A percentile compares a stretch with the other conserved stretches of the same genome.
Conservation (phyloP, 2,329 filamentous ascomycete species). For the Xenoacremonium recifei region DNA sequence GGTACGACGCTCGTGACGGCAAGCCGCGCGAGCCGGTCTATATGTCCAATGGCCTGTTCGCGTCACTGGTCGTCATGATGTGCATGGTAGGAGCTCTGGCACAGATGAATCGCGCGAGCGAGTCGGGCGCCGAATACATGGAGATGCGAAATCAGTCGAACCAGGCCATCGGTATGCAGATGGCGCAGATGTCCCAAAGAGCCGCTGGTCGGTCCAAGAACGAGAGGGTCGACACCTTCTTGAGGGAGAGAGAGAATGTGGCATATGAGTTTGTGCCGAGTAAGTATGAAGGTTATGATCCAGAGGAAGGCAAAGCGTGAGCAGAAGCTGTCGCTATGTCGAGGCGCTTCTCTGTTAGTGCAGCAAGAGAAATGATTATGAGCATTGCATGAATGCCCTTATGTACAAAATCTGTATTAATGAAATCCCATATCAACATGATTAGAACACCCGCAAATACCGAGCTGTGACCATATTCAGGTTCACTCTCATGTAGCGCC, state of each 20-base stretch:
- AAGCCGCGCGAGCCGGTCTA: conserved; percentile 52
- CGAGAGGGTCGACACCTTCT: conserved; percentile 72
- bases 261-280: conserved; percentile 31
- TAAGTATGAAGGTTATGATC: conserved; percentile 25
- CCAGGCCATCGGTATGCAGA: conserved; percentile 60
- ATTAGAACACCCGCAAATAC: too few species aligned
- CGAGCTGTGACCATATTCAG: too few species aligned
- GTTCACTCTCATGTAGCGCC: too few species aligned
- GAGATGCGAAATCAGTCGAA: conserved; percentile 67
- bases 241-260: conserved; percentile 65
- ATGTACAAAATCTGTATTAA: too few species aligned
- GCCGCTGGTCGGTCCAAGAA: conserved; percentile 54
- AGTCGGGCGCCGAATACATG: conserved; percentile 60
- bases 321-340: background rate
- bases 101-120: conserved; percentile 69
- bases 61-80: conserved; percentile 64
- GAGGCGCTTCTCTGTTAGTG: too few species aligned
- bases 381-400: too few species aligned
- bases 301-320: conserved; percentile 6
- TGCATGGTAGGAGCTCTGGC: conserved; percentile 68
- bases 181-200: conserved; percentile 52
- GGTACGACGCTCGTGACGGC: conserved; percentile 58
- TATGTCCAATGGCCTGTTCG: conserved; percentile 79
- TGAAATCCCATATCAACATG: too few species aligned
- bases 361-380: too few species aligned